Conservation (phyloP, 352 stramenopile genomes). For the Elongisporangium undulatum region DNA sequence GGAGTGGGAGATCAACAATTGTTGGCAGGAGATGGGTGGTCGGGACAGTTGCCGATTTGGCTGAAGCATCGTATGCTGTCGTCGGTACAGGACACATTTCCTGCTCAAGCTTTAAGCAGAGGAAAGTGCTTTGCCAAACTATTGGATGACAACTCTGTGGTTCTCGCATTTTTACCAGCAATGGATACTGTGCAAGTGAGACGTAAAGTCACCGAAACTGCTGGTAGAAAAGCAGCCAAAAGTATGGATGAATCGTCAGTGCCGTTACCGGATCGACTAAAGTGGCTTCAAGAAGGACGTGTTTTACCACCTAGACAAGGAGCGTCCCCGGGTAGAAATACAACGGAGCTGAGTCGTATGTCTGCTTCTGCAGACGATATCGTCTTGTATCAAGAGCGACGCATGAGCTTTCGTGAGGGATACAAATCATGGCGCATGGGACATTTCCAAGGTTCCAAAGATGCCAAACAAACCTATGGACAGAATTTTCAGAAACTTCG, state of each 20-base stretch:
- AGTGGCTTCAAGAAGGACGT: slow-evolving; percentile 3
- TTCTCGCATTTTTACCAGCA: slow-evolving; percentile 76
- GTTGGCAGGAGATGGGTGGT: slow-evolving; percentile 38
- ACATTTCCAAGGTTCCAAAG: slow-evolving; percentile 62
- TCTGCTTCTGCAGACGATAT: slow-evolving; percentile 81
- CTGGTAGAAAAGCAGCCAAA: slow-evolving; percentile 3
- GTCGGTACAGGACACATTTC: slow-evolving; percentile 34
- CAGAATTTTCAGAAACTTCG: slow-evolving; percentile 42
- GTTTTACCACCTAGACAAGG: slow-evolving; percentile 1
- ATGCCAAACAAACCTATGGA: slow-evolving; percentile 58
- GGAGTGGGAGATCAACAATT: slow-evolving; percentile 32
- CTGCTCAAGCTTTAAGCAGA: slow-evolving; percentile 41
- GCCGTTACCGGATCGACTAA: slow-evolving; percentile 1
- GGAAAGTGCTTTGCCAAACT: slow-evolving; percentile 87
- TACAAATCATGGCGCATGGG: slow-evolving; percentile 87
- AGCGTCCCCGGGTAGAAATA: not conserved
- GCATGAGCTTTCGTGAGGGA: slow-evolving; percentile 72
- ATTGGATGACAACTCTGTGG: slow-evolving; percentile 58
- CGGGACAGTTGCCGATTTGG: slow-evolving; percentile 64
- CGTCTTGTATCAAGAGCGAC: slow-evolving; percentile 76
- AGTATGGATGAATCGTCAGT: not conserved
- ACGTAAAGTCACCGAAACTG: slow-evolving; percentile 18
- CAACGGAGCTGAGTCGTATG: slow-evolving; percentile 26
- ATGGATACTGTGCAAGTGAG: slow-evolving; percentile 49
- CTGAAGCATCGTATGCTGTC: slow-evolving; percentile 42